A percentile compares a stretch with the other conserved stretches of the same genome.
phyloP scores from a whole-genome alignment of 805 yeast genomes.

The Vanderwaltozyma verrucispora region DNA sequence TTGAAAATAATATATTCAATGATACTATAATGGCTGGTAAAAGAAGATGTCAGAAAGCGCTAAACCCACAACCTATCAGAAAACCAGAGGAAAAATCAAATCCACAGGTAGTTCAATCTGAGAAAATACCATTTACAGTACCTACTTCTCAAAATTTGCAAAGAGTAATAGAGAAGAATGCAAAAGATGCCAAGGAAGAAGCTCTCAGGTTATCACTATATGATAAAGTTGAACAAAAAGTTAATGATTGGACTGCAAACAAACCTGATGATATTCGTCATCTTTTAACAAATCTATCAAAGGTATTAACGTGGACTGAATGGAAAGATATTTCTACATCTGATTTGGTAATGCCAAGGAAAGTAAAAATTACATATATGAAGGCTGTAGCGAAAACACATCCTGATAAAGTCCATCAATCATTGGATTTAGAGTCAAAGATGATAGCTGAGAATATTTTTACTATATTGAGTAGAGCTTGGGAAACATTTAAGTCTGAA shows the following conservation, averaged over 20 bases:
- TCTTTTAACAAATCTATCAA: slow-evolving; percentile 57
- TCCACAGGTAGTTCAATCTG: slow-evolving; percentile 2
- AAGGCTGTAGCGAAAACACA: slow-evolving; percentile 85
- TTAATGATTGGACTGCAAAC: slow-evolving; percentile 58
- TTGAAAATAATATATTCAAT: slow-evolving; percentile 58
- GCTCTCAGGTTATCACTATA: slow-evolving; percentile 49
- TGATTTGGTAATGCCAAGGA: slow-evolving; percentile 80
- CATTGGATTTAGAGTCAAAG: slow-evolving; percentile 51
- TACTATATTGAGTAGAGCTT: slow-evolving; percentile 71
- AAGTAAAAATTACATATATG: slow-evolving; percentile 79
- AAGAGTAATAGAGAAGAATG: slow-evolving; percentile 40
- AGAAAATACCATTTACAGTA: background rate
- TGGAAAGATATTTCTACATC: slow-evolving; percentile 60
- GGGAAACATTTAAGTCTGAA: slow-evolving; percentile 70
- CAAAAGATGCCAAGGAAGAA: slow-evolving; percentile 37
- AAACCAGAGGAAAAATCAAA: slow-evolving; percentile 5
- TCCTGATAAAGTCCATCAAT: slow-evolving; percentile 65
- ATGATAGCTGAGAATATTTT: slow-evolving; percentile 85
- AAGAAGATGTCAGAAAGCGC: slow-evolving; percentile 58
- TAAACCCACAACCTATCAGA: slow-evolving; percentile 38
- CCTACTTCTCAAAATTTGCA: slow-evolving; percentile 35
- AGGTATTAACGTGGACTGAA: slow-evolving; percentile 56
- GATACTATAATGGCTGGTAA: slow-evolving; percentile 67
- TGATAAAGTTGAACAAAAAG: slow-evolving; percentile 47
- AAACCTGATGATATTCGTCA: slow-evolving; percentile 77